Conservation (phyloP, 2,329 filamentous ascomycete genomes). For the Aureobasidium sp. region DNA sequence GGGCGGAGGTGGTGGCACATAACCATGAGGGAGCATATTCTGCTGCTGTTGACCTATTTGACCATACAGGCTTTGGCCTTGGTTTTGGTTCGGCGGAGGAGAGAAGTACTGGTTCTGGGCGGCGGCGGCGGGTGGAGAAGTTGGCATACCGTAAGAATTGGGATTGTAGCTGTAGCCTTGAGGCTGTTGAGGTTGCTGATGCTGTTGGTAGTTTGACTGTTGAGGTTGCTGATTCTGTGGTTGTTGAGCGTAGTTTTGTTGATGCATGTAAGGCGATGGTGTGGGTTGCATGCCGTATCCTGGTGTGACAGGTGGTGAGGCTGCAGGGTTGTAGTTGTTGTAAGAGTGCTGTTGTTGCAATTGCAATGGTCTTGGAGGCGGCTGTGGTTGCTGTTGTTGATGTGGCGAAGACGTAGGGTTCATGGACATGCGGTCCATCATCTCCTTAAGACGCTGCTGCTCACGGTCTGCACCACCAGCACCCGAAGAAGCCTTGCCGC, state of each 20-base stretch:
- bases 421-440: conserved; percentile 96
- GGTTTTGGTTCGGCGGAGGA: conserved; percentile 33
- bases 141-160: conserved; percentile 34
- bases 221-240: neutral
- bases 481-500: conserved; percentile 52
- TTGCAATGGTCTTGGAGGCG: conserved; percentile 32
- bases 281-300: conserved; percentile 29
- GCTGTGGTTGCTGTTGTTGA: conserved; percentile 26
- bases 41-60: conserved; percentile 19
- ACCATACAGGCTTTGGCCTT: conserved; percentile 24
- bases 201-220: conserved; percentile 12
- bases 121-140: conserved; percentile 53
- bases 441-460: conserved; percentile 70
- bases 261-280: conserved; percentile 10
- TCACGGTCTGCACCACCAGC: conserved; percentile 66
- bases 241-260: neutral
- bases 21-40: conserved; percentile 47
- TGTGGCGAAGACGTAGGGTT: conserved; percentile 39
- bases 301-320: conserved; percentile 38
- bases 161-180: conserved; percentile 34
- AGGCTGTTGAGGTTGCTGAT: neutral
- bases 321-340: conserved; percentile 41
- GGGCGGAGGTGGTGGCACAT: conserved; percentile 58
- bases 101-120: conserved; percentile 39
- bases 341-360: conserved; percentile 30